Percentiles rank a stretch among this genome's conserved stretches.
Conservation (phyloP, 129 eudicot species). For the Glebionis coronaria region DNA sequence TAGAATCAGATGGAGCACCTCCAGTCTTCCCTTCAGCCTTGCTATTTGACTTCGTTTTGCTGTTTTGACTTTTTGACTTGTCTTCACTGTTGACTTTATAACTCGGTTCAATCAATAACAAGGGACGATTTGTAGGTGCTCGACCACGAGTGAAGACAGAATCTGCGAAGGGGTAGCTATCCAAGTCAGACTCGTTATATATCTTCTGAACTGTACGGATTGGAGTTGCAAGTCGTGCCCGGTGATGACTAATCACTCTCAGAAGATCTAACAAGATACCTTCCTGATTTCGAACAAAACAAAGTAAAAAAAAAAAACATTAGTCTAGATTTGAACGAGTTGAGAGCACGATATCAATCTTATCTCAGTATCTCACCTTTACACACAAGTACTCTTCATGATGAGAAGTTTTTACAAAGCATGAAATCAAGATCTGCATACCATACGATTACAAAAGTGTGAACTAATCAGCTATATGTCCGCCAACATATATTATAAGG, state of each 20-base stretch:
- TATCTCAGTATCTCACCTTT: constrained; percentile 86
- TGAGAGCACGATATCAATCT: constrained; percentile 11
- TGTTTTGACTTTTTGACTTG: constrained; percentile 57
- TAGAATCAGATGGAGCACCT: constrained; percentile 36
- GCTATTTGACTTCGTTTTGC: constrained; percentile 36
- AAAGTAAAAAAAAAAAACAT: not conserved
- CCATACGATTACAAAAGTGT: not conserved
- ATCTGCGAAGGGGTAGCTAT: constrained; percentile 64
- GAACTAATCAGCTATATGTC: not conserved
- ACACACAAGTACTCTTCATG: constrained; percentile 88
- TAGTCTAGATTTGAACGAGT: constrained; percentile 6
- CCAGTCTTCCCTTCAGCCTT: constrained; percentile 37
- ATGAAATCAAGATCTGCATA: constrained; percentile 76
- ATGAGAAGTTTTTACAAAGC: constrained; percentile 95
- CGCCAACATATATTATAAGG: not conserved
- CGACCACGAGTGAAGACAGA: constrained; percentile 59
- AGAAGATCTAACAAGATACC: constrained; percentile 81
- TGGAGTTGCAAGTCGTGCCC: constrained; percentile 97
- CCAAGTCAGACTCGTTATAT: constrained; percentile 68
- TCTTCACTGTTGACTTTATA: constrained; percentile 83
- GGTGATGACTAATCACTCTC: constrained; percentile 84
- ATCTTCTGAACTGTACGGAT: constrained; percentile 88
- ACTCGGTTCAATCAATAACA: constrained; percentile 66
- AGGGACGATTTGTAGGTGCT: constrained; percentile 55
- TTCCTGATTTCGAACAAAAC: constrained; percentile 54